Conservation (phyloP, 768 basidiomycete species). For the Russula foetens region DNA sequence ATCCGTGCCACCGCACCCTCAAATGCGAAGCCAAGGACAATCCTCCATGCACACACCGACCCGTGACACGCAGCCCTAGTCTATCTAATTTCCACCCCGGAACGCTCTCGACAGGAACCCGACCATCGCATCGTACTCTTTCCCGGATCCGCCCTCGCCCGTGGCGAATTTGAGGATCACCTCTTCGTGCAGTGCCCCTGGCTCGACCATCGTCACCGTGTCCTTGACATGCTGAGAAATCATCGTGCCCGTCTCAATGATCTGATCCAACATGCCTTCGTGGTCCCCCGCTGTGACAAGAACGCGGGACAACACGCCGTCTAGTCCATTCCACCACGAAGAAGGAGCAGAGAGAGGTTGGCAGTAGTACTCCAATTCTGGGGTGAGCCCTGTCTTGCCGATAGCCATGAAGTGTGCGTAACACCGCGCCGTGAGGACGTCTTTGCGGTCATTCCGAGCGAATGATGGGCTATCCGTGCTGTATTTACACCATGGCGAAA, state of each 20-base stretch:
- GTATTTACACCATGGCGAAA: neutral
- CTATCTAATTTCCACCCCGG: too few relatives aligned
- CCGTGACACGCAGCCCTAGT: too few relatives aligned
- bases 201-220: neutral
- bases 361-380: neutral
- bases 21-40: too few relatives aligned
- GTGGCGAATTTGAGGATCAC: neutral
- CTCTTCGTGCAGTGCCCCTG: neutral
- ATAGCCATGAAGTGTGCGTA: neutral
- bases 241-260: neutral
- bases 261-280: neutral
- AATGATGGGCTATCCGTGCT: neutral
- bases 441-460: neutral
- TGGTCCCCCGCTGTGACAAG: neutral
- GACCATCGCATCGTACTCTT: neutral
- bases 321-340: constrained; percentile 1
- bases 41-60: too few relatives aligned
- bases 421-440: neutral
- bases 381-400: neutral
- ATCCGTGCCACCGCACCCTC: too few relatives aligned
- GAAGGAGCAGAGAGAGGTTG: neutral
- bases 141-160: neutral
- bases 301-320: neutral
- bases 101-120: neutral
- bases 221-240: neutral